Percentiles rank a stretch among this genome's conserved stretches.
Evolutionary conservation across 2,329 filamentous ascomycete species (phyloP).

Genomic region (Venturia carpophila): DNA sequence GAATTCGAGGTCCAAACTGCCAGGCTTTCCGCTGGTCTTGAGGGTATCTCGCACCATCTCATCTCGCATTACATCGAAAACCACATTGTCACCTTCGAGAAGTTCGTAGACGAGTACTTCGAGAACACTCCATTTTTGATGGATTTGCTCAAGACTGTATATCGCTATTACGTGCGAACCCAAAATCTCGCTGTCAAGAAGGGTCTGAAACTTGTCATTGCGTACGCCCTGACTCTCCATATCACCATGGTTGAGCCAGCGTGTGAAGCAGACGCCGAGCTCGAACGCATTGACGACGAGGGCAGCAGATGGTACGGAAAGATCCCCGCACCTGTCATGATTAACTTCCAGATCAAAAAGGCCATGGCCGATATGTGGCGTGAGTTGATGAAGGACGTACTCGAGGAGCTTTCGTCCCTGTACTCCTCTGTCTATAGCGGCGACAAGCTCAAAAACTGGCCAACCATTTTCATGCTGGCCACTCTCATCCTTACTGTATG

Average conservation of each 20-base stretch:
- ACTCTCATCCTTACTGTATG: slow-evolving; percentile 88
- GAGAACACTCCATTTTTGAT: slow-evolving; percentile 92
- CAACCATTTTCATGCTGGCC: slow-evolving; percentile 95
- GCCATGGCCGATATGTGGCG: slow-evolving; percentile 98
- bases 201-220: slow-evolving; percentile 86
- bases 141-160: slow-evolving; percentile 91
- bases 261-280: slow-evolving; percentile 69
- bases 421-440: slow-evolving; percentile 98
- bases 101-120: slow-evolving; percentile 92
- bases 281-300: slow-evolving; percentile 81
- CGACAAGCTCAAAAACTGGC: slow-evolving; percentile 97
- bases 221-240: slow-evolving; percentile 91
- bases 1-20: slow-evolving; percentile 83
- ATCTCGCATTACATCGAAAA: slow-evolving; percentile 90
- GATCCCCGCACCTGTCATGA: slow-evolving; percentile 92
- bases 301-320: slow-evolving; percentile 83
- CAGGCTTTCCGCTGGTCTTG: slow-evolving; percentile 79
- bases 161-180: slow-evolving; percentile 85
- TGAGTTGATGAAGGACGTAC: slow-evolving; percentile 88
- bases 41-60: slow-evolving; percentile 72
- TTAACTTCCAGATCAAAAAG: slow-evolving; percentile 99
- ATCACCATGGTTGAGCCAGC: slow-evolving; percentile 91
- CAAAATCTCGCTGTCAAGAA: slow-evolving; percentile 87
- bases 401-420: slow-evolving; percentile 83
- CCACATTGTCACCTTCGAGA: slow-evolving; percentile 88